Evolutionary conservation across 495 filamentous ascomycete genomes (phyloP), one percentile per base, ranked within the genome.

Genomic region (Aspergillus nanangensis): DNA sequence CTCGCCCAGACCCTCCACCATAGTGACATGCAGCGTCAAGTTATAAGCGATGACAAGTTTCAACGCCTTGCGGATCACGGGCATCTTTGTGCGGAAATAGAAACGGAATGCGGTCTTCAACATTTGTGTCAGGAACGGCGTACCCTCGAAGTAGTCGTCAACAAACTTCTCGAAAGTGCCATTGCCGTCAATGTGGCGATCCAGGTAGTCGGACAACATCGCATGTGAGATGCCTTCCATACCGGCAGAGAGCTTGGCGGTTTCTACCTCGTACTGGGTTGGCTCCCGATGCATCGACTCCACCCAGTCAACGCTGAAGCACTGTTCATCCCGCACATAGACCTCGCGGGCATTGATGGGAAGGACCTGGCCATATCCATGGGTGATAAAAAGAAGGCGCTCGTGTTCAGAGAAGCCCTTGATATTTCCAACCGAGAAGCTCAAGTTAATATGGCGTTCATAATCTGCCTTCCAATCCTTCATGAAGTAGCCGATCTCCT

Each of bases 381-480:
- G 90, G 3, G 86, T 90, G 55, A 91, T 87, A 73, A 83, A 89
- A 55, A 91, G 77, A 23, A 83, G 71, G 31, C 80, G 81, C 66
- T 95, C 90, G 44, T 85, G 78, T 37, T 82, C 79, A 18, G 87
- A 85, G 58, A 92, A 94, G 43, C 90, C 90, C 63, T 92, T 95
- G 70, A 96, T 92, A 58, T 96, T 95, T 58, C 83, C 89, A 27
- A 94, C 83, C 3, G 88, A 90, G 63, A 95, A 87, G 27, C 87
- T 88, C 50, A 88, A 81, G 55, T 75, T 83, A 44, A 91, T 79
- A 61, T 96, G 90, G 41, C 90, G 84, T 66, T 95, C 90, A 60
- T 88, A 94, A 56, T 96, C 90, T 13, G 88, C 90, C 69, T 87
- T 92, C 90, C 89, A 96, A 65, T 95, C 90, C 75, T 95, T 95